Evolutionary conservation across 73 alveolate species (phyloP).

Genomic region (Symbiodinium natans): DNA sequence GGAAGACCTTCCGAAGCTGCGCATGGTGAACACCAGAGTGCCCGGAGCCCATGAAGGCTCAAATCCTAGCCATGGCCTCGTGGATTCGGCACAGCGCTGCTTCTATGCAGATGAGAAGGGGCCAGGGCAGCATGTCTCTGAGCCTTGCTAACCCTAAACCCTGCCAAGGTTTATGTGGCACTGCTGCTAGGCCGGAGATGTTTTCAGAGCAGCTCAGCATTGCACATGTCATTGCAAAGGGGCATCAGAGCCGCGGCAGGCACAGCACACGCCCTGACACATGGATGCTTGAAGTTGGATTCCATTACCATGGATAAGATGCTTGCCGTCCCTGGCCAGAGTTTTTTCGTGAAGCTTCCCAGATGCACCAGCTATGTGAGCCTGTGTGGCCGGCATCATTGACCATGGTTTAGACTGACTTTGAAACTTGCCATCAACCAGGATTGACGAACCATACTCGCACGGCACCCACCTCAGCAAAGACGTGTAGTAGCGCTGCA

Average conservation of each 20-base stretch:
- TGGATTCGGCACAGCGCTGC: not conserved
- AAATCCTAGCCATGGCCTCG: not conserved
- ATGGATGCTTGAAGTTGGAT: slow-evolving; percentile 81
- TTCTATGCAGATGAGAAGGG: not conserved
- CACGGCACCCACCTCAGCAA: not conserved
- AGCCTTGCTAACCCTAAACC: too few relatives aligned
- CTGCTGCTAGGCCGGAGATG: not conserved
- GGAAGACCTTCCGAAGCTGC: too few relatives aligned
- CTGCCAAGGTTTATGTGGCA: not conserved
- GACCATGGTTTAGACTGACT: not conserved
- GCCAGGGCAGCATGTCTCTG: not conserved
- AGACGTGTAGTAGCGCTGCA: not conserved
- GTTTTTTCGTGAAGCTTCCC: slow-evolving; percentile 31
- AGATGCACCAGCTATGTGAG: not conserved
- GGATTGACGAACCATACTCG: slow-evolving; percentile 78
- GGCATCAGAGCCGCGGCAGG: slow-evolving; percentile 20
- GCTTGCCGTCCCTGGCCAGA: slow-evolving; percentile 52
- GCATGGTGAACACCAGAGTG: too few relatives aligned
- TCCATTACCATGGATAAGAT: slow-evolving; percentile 87
- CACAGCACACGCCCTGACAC: not conserved
- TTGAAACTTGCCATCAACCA: not conserved
- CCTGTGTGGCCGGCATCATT: not conserved
- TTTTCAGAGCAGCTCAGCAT: too few relatives aligned
- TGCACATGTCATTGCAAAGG: too few relatives aligned
- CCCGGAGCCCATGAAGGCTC: too few relatives aligned